Base-by-base conservation (phyloP, 1,139 yeast genomes). In the Taphrina betulina region DNA sequence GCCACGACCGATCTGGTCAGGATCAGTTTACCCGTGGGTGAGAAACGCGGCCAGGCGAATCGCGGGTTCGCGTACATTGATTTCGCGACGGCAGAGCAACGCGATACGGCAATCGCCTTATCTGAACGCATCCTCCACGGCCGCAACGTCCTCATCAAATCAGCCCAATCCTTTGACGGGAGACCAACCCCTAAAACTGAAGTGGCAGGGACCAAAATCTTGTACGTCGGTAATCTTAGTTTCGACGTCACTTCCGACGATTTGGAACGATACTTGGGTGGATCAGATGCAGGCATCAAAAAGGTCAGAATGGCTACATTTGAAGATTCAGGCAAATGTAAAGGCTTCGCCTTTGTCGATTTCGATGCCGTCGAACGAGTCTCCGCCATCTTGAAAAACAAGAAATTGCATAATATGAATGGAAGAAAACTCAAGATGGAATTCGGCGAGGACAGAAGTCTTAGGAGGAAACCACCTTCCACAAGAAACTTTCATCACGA, bases 31-130 rank as follows among this genome's bases (percentile, higher is more conserved):
- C 77, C 78, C 64, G 53, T 69, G 69, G 60, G 65, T 2, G 59
- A 61, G 19, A 58, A 58, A 16, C 63, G 62, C 19, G 58, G 60
- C 50, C 63, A 63, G 37, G 28, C 34, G 66, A 80, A 80, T 62
- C 83, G 83, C 66, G 98, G 98, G 0, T 92, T 90, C 71, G 95
- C 96, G 2, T 90, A 92, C 67, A 78, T 92, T 60, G 97, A 92
- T 69, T 82, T 94, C 64, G 74, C 76, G n/a, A 77, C 80, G 4
- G 75, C 73, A 46, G 78, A 76, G 34, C 87, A 85, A 62, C 81
- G 85, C 66, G 69, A 75, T n/a, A 71, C 81, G 1, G 88, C 83
- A 2, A 74, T 92, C 12, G 74, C 76, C 0, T 72, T 92, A 53
- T 80, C 87, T 41, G 98, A 92, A 70, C 69, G 77, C 8, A 73